Base-by-base conservation (phyloP, 2,329 filamentous ascomycete species). In the Massarina eburnea region DNA sequence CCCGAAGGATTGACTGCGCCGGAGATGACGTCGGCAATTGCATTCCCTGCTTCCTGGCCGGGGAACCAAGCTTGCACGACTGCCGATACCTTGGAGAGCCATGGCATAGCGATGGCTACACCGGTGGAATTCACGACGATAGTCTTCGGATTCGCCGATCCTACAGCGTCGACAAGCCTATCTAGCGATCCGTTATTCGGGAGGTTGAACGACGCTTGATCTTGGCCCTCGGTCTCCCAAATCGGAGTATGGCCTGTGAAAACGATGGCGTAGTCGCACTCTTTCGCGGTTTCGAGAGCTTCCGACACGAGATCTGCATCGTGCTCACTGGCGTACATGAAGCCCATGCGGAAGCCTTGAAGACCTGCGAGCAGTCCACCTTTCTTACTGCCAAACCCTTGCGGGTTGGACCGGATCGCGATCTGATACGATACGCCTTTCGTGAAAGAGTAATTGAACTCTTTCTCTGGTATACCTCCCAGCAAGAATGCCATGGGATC, bases 41-140 rank as follows among this genome's bases (percentile, higher is more conserved):
- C 65, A 45, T 73, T 71, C 12, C 71, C 71, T 3, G 62, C 59
- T 56, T 74, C 72, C 52, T 74, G 70, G 3, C 73, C 72, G 1
- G 71, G 67, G 22, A 73, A 68, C 61, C 73, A 73, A 3, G 72
- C 70, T 44, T 71, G 67, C 2, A 75, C 43, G 15, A 75, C 66
- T 5, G 63, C 64, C 6, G 63, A 51, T n/a, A 70, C 54, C 22
- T 66, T 62, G 52, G 80, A 73, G 1, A 77, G 77, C 86, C 85
- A 89, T 15, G 84, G 84, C 78, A 87, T 84, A 1, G 79, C 78
- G 14, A 88, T 79, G 0, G 88, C 88, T 0, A 87, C 89, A 27
- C 88, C 89, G 0, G 86, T 89, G 58, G 91, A 88, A 62, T 89
- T 83, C 1, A 91, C 84, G 1, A 94, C 81, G 1, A 83, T 81